Base-by-base conservation (phyloP, 306 rosid genomes). In the Ochetophila trinervis region DNA sequence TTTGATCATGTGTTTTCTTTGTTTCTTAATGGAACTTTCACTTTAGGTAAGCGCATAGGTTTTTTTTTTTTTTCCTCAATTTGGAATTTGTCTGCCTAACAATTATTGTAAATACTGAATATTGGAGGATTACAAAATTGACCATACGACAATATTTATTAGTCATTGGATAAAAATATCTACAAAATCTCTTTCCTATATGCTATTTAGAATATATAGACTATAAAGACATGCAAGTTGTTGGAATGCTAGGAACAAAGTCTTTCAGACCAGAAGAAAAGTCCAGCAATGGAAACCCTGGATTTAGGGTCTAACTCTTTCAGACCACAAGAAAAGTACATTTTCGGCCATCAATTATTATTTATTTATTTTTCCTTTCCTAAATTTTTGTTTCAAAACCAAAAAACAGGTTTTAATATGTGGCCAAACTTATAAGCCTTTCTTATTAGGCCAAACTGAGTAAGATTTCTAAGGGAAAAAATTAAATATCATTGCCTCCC, bases 81-180 rank as follows among this genome's bases (percentile, higher is more conserved):
- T 54, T 66, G 62, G 36, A 58, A 62, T 44, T 61, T 61, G 53
- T 37, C 77, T 44, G 23, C 23, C 63, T 50, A 8, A 11, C 56
- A 66, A 66, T 51, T 22, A 65, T 40, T 52, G 67, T 4, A 49
- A 37, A 44, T 37, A 24, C 59, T 65, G 77, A 73, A 58, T 27
- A 27, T 40, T 27, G 10, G 40, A 20, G 66, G 16, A 40, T 32
- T 27, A 4, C 32, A 37, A 50, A 73, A 23, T 65, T 73, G 72
- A 40, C 56, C 49, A 57, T 22, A 63, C 52, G 19, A 12, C 45
- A 9, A 1, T 40, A 10, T 9, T 40, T 34, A 27, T 27, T n/a
- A 57, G 22, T 57, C 23, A 57, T 19, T 16, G n/a, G 6, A 45
- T 45, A 12, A 9, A 36, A 59, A 59, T 11, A 34, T 59, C 64